phyloP scores from a whole-genome alignment of 768 basidiomycete genomes.

The Cystobasidium onofrii region DNA sequence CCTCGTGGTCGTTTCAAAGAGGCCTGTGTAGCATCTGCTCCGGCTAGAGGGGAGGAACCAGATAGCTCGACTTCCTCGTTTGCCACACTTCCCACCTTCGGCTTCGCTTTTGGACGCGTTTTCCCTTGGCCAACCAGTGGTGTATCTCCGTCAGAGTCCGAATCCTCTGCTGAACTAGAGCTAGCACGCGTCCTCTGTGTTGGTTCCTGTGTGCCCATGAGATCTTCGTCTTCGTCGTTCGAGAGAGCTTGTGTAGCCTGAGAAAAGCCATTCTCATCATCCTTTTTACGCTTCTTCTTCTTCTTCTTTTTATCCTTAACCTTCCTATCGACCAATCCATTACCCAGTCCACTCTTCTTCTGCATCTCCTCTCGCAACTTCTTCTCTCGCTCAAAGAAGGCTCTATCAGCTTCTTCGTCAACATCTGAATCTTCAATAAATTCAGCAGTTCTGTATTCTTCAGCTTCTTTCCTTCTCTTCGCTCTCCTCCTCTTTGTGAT shows the following conservation, averaged over 20 bases:
- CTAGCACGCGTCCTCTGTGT: not conserved
- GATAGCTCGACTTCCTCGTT: not conserved
- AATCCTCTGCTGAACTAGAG: not conserved
- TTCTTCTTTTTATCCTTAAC: conserved; percentile 13
- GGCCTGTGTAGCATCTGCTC: not conserved
- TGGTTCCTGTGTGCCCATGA: not conserved
- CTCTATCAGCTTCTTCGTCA: conserved; percentile 22
- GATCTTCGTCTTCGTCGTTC: conserved; percentile 1
- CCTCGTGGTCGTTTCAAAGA: not conserved
- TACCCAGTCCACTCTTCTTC: conserved; percentile 7
- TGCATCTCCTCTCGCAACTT: conserved; percentile 14
- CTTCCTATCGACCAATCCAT: not conserved
- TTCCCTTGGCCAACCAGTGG: not conserved
- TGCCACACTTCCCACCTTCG: not conserved
- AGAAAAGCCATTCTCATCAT: not conserved
- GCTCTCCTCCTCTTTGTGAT: not conserved
- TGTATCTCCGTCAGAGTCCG: conserved; percentile 19
- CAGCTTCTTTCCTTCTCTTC: conserved; percentile 24
- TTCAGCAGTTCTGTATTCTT: conserved; percentile 23
- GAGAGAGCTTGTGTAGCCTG: not conserved
- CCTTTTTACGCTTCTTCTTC: conserved; percentile 8
- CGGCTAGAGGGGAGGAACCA: not conserved
- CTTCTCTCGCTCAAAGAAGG: conserved; percentile 25
- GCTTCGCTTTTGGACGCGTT: conserved; percentile 8
- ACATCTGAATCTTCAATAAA: conserved; percentile 28